Conservation (phyloP, 352 stramenopile genomes). For the Phytophthora fragariae region DNA sequence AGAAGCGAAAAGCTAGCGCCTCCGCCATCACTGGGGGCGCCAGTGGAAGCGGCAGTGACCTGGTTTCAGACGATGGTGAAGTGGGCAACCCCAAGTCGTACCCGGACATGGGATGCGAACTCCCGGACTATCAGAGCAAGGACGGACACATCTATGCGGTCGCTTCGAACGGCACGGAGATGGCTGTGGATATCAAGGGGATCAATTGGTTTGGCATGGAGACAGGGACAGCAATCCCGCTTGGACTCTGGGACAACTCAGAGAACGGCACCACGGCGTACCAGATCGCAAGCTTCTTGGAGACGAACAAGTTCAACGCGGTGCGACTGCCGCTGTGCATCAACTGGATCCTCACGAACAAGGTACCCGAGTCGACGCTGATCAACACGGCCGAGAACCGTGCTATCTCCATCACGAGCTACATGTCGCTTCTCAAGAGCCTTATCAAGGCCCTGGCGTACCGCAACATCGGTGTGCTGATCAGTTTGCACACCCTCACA, state of each 20-base stretch:
- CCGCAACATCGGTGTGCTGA: conserved; percentile 45
- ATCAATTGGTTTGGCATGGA: conserved; percentile 82
- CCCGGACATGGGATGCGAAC: conserved; percentile 55
- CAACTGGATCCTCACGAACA: conserved; percentile 63
- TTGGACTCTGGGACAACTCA: conserved; percentile 71
- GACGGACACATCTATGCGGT: conserved; percentile 64
- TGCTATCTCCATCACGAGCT: conserved; percentile 58
- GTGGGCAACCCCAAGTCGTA: conserved; percentile 81
- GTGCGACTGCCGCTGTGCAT: conserved; percentile 58
- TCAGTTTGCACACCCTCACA: conserved; percentile 57
- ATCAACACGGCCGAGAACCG: conserved; percentile 66
- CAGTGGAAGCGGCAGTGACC: conserved; percentile 38
- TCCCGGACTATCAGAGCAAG: conserved; percentile 71
- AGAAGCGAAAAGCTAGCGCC: conserved; percentile 28
- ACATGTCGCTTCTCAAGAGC: conserved; percentile 55
- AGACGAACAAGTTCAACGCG: conserved; percentile 56
- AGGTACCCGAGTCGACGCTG: conserved; percentile 45
- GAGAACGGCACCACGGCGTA: conserved; percentile 66
- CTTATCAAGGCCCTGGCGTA: conserved; percentile 46
- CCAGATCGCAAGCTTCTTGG: conserved; percentile 48
- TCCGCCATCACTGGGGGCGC: conserved; percentile 23
- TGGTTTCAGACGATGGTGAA: conserved; percentile 36
- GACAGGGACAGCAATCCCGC: conserved; percentile 53
- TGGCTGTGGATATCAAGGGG: conserved; percentile 67
- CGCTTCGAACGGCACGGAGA: conserved; percentile 51